Evolutionary conservation across 371 early-diverging fungal species (phyloP).

Genomic region (Rhizopus delemar): DNA sequence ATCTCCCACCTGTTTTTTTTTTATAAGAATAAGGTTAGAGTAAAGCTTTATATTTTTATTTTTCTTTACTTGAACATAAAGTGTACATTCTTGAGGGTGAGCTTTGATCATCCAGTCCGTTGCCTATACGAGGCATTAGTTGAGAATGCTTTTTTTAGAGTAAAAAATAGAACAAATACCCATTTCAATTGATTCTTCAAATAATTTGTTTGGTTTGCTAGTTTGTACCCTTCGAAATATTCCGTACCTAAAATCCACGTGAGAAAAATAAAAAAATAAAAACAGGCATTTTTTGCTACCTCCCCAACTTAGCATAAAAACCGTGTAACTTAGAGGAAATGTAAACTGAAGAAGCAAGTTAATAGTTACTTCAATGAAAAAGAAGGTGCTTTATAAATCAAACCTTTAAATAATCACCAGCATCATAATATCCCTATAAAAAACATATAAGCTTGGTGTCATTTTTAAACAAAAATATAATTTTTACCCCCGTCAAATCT

Average conservation of each 20-base stretch:
- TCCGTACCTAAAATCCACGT: constrained; percentile 13
- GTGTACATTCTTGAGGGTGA: constrained; percentile 18
- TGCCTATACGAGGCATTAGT: constrained; percentile 20
- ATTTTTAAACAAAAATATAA: neutral
- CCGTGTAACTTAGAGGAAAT: constrained; percentile 54
- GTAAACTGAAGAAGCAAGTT: constrained; percentile 39
- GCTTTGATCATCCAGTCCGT: constrained; percentile 59
- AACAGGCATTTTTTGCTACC: neutral
- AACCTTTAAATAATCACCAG: constrained; percentile 29
- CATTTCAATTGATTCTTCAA: constrained; percentile 59
- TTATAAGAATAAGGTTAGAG: too few species aligned
- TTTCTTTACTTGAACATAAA: constrained; percentile 29
- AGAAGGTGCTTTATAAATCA: neutral
- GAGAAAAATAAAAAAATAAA: too few species aligned
- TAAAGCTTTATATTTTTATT: neutral
- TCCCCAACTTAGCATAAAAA: constrained; percentile 62
- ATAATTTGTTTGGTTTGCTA: constrained; percentile 50
- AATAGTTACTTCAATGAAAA: too few species aligned
- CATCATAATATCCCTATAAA: constrained; percentile 44
- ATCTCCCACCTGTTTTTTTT: constrained; percentile 22
- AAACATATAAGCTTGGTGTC: neutral
- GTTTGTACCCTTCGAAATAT: constrained; percentile 52
- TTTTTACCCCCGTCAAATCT: constrained; percentile 45
- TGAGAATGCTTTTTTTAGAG: neutral
- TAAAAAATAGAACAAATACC: constrained; percentile 29